Base-by-base conservation (phyloP, 257 asterid genomes). In the Rubia yunnanensis region DNA sequence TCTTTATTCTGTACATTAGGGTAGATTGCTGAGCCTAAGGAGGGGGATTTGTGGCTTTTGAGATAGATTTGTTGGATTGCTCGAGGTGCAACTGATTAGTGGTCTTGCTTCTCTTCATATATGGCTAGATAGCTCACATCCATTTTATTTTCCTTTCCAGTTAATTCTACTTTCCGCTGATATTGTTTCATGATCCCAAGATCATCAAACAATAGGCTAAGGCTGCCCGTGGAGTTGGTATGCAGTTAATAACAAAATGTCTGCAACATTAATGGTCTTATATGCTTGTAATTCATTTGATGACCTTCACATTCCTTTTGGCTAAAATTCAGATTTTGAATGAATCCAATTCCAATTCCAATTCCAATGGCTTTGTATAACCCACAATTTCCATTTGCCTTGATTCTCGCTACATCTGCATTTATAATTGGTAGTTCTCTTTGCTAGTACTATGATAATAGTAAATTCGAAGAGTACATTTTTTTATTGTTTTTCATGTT, bases 1-100 rank as follows among this genome's bases (percentile, higher is more conserved):
- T 5, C 28, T n/a, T 22, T 11, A 35, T n/a, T 35, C 41, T 7
- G 44, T 34, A 20, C n/a, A 36, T n/a, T 20, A 8, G 11, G 15
- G 9, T 34, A 20, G 23, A 60, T 7, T 36, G 63, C 34, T 36
- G 10, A n/a, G 20, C 39, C 48, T 38, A 10, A n/a, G n/a, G n/a
- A n/a, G n/a, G n/a, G n/a, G n/a, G n/a, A n/a, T n/a, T n/a, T n/a
- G n/a, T n/a, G n/a, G n/a, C n/a, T n/a, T n/a, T n/a, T n/a, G n/a
- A n/a, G n/a, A n/a, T n/a, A n/a, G n/a, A n/a, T n/a, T n/a, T 58
- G 63, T 58, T 56, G 61, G 61, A 56, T 24, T 26, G 10, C 20
- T 56, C 20, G 28, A 56, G n/a, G 5, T 27, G 61, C 32, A 56
- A 56, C 4, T 3, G 17, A 55, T 24, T 55, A 55, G 6, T 55